Base-by-base conservation (phyloP, 108 stramenopile species). In the Cylindrotheca fusiformis region DNA sequence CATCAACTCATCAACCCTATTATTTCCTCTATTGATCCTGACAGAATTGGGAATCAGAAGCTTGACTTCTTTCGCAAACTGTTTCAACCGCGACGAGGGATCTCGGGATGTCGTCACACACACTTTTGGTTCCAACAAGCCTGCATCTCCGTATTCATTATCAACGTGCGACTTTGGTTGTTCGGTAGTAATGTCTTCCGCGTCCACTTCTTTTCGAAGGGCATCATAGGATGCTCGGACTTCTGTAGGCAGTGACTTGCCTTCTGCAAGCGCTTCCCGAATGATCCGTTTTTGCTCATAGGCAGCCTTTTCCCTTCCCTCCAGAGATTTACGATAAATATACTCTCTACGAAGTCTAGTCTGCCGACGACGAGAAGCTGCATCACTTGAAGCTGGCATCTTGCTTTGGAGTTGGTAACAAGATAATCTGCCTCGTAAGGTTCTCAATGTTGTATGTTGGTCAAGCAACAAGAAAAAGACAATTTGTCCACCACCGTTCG, bases 51-150 rank as follows among this genome's bases (percentile, higher is more conserved):
- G 99, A 48, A 99, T 61, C 18, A 97, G 60, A 6, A 98, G 75
- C 63, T 95, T 94, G 52, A 99, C 66, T 88, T 99, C 99, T 82
- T 99, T 99, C 32, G 94, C 82, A 81, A 99, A 99, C 72, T 97
- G 96, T 68, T 97, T 98, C 58, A 99, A 71, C 4, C 99, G 91
- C 22, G 83, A 86, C 17, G 74, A 78, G 17, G 99, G 97, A 69
- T 91, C 87, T n/a, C 97, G 93, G 44, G 86, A 86, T 2, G 99
- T 99, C 0, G 97, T 98, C 21, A 99, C 95, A 70, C 97, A 98
- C 23, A 99, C 81, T 28, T 84, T 77, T 26, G 99, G 99, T 65
- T 97, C 97, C 45, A 72, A 58, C 50, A 82, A 65, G 31, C 97
- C 98, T n/a, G 95, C 89, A 67, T 89, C 79, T 27, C 90, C 96